Evolutionary conservation across 1,139 yeast genomes (phyloP), one percentile per base, ranked within the genome.

Genomic region (Oligophagozyma castellii): DNA sequence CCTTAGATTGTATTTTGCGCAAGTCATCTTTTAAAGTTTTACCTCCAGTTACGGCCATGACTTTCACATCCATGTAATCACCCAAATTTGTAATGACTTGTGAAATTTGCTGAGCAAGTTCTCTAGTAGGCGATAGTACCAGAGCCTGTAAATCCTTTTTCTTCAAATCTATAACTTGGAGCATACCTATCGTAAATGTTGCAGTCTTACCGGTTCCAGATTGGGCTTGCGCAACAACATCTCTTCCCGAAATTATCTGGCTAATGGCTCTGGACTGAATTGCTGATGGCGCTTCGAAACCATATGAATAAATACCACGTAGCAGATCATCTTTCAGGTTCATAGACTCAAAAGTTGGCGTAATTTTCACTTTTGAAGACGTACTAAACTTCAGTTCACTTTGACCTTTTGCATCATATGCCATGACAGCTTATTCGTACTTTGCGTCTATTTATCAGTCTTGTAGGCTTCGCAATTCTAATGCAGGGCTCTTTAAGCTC

Each of bases 131-230:
- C 4, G 95, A 81, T 29, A 89, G 61, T 7, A 89, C 78, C 28
- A 89, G 61, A 4, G 94, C 94, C 55, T 80, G 93, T 10, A 51
- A 35, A 31, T 77, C 84, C 42, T 70, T 66, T 32, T 70, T 61
- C 36, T 65, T 68, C 16, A 78, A 53, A 39, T 84, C 93, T 13
- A 83, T 63, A 12, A 67, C 83, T 52, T 86, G 84, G 32, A 89
- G 61, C 76, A 81, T 77, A 7, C 95, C 94, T 33, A 89, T 83
- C 11, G 94, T 69, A 53, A 89, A 89, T 0, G 98, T 89, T 13
- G 96, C 98, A 0, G 98, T 89, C 55, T 89, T 89, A 48, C 98
- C 98, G 1, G 98, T 89, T 37, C 98, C 98, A 4, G 95, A 81
- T 53, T 89, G 98, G 7, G 96, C 95, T 56, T 89, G 98, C 14